Evolutionary conservation across 176 grass and related monocot genomes (phyloP), one percentile per base, ranked within the genome.

Genomic region (Tillandsia fasciculata): DNA sequence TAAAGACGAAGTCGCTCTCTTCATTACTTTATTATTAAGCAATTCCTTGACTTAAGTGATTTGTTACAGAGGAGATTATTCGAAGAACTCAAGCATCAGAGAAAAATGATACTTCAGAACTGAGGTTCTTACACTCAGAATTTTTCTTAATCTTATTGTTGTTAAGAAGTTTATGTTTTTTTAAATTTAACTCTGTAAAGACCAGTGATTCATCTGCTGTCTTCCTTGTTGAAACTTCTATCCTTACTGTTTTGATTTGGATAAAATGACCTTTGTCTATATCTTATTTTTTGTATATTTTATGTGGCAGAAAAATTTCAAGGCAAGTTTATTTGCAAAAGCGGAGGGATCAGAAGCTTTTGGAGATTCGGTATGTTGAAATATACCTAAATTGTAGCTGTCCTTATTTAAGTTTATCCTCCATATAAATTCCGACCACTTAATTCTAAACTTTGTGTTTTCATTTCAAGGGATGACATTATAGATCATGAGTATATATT

Each of bases 401-500:
- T 61, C 15, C 17, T 18, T 61, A 7, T 18, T 53, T 33, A 23
- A 11, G 0, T 64, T 8, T 74, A 8, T 50, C 54, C 49, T 64
- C 64, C 17, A 15, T 54, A 71, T 9, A 27, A 54, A 63, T 74
- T 2, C 47, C 50, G 54, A 51, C 68, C n/a, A 12, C 11, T 61
- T 69, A 50, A 17, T 9, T 59, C 22, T 66, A 63, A 48, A 15
- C 10, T 14, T 2, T 42, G 26, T 57, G 11, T 50, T 61, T 15
- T 18, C 17, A 61, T 20, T 61, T 90, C 49, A 67, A 91, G 88
- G 49, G 92, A 96, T 81, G 92, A 96, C 64, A 84, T 96, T 76
- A 49, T 84, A 59, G 92, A 96, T 83, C 88, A 96, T 53, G 81
- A 96, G 17, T 96, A 96, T 80, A 83, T 92, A 53, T 89, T 92